phyloP scores from a whole-genome alignment of 1,284 basidiomycete species.

The Apiotrichum akiyoshidainum region DNA sequence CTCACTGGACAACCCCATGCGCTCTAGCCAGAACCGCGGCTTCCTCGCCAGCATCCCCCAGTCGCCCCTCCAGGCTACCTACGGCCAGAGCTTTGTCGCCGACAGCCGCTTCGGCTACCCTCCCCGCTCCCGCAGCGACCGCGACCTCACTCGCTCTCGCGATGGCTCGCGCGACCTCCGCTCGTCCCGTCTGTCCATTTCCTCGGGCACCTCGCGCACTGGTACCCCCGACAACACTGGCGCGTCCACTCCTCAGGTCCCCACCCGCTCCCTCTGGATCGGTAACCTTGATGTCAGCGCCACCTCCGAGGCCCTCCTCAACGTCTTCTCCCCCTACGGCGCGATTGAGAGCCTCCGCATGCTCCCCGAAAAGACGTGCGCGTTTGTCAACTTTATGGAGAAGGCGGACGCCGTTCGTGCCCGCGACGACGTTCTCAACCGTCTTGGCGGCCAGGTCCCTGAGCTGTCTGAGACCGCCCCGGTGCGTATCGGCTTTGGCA shows the following conservation, averaged over 20 bases:
- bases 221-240: conserved; percentile 45
- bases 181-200: conserved; percentile 40
- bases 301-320: conserved; percentile 88
- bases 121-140: conserved; percentile 31
- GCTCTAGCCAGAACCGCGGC: conserved; percentile 42
- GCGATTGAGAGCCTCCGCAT: conserved; percentile 91
- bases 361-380: conserved; percentile 97
- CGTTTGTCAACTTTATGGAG: conserved; percentile 97
- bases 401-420: conserved; percentile 89
- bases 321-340: conserved; percentile 92
- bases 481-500: conserved; percentile 95
- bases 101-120: conserved; percentile 31
- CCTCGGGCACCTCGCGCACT: conserved; percentile 39
- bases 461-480: conserved; percentile 88
- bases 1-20: conserved; percentile 67
- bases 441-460: conserved; percentile 81
- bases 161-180: conserved; percentile 30
- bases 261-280: conserved; percentile 94
- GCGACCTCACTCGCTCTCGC: conserved; percentile 33
- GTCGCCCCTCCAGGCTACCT: conserved; percentile 35
- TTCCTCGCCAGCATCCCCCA: conserved; percentile 55
- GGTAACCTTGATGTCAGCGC: conserved; percentile 91
- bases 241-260: conserved; percentile 63
- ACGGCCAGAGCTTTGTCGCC: conserved; percentile 7
- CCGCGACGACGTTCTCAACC: conserved; percentile 92